Conservation (phyloP, 2,329 filamentous ascomycete genomes). For the Drechmeria coniospora region DNA sequence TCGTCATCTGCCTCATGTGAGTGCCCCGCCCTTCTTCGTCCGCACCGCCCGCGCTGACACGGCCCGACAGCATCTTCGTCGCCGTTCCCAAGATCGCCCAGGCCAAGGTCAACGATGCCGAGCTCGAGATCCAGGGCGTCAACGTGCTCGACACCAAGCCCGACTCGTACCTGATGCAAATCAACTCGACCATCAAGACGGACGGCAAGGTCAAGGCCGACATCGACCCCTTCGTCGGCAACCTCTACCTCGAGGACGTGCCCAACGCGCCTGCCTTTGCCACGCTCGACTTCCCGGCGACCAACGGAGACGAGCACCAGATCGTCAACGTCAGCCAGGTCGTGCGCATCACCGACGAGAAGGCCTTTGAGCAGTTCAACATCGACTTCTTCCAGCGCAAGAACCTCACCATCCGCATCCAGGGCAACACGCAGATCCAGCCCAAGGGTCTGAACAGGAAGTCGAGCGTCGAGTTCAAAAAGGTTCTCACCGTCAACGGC, state of each 20-base stretch:
- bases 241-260: constrained; percentile 38
- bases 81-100: constrained; percentile 42
- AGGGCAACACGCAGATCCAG: constrained; percentile 35
- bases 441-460: constrained; percentile 32
- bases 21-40: constrained; percentile 12
- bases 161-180: constrained; percentile 31
- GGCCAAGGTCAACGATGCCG: constrained; percentile 35
- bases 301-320: constrained; percentile 30
- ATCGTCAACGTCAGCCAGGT: constrained; percentile 36
- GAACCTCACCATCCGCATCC: constrained; percentile 32
- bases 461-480: constrained; percentile 38
- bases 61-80: constrained; percentile 35
- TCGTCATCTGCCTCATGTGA: constrained; percentile 46
- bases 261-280: constrained; percentile 32
- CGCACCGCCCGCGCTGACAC: too few relatives aligned
- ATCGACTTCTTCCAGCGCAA: constrained; percentile 35
- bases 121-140: constrained; percentile 36
- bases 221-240: constrained; percentile 33
- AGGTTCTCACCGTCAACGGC: constrained; percentile 34
- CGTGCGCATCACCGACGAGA: constrained; percentile 28
- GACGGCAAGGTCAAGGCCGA: constrained; percentile 36
- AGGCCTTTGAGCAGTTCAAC: constrained; percentile 40
- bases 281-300: constrained; percentile 34
- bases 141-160: constrained; percentile 29
- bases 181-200: constrained; percentile 40